phyloP scores from a whole-genome alignment of 169 alveolate genomes.

The Cryptosporidium sp. region DNA sequence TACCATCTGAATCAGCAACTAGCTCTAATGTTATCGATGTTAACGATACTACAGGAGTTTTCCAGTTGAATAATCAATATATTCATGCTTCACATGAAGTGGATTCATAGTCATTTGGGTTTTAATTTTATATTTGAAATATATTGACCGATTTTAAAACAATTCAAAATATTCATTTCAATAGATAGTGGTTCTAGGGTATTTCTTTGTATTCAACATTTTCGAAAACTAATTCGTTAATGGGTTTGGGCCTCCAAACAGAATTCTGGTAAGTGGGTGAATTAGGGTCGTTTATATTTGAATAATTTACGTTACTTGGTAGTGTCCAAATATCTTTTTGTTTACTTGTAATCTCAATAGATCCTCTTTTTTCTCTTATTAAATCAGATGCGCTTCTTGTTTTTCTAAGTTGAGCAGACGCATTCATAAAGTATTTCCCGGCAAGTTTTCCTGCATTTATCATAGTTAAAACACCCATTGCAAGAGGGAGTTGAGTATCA shows the following conservation, averaged over 20 bases:
- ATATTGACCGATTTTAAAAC: neutral
- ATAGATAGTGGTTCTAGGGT: neutral
- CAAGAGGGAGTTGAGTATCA: constrained; percentile 63
- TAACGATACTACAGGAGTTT: constrained; percentile 61
- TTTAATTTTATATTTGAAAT: constrained; percentile 58
- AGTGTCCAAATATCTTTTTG: constrained; percentile 75
- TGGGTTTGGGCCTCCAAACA: constrained; percentile 68
- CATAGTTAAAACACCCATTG: constrained; percentile 76
- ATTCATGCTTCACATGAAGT: constrained; percentile 40
- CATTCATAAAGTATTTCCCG: constrained; percentile 63
- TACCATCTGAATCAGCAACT: constrained; percentile 50
- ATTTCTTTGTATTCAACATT: constrained; percentile 35
- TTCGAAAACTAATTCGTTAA: constrained; percentile 61
- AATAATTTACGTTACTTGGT: constrained; percentile 47
- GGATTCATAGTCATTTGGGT: constrained; percentile 57
- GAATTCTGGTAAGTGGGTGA: constrained; percentile 45
- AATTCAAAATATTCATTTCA: neutral
- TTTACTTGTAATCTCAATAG: constrained; percentile 24
- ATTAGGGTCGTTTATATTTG: neutral
- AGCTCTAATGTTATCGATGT: constrained; percentile 64
- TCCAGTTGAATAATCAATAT: constrained; percentile 46
- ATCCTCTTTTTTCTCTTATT: constrained; percentile 39
- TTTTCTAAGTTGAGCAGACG: constrained; percentile 49
- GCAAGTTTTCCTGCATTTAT: constrained; percentile 71
- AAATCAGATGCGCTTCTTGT: constrained; percentile 72